Evolutionary conservation across 1,139 yeast genomes (phyloP).

Genomic region (Taphrina pruni): DNA sequence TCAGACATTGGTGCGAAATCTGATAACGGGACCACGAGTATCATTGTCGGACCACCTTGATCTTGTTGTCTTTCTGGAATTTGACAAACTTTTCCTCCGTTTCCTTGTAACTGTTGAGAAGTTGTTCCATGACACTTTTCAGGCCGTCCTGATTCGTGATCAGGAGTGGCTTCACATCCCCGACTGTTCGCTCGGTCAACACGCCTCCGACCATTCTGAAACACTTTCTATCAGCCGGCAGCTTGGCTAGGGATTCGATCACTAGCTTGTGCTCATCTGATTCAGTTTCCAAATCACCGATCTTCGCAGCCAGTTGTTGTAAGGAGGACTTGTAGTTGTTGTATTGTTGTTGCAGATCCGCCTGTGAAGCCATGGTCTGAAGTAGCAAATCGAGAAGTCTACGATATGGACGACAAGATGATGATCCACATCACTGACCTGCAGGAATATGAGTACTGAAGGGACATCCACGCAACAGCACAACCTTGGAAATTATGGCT

Average conservation of each 20-base stretch:
- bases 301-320: slow-evolving; percentile 53
- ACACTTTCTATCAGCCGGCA: slow-evolving; percentile 70
- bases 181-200: slow-evolving; percentile 78
- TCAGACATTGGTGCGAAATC: not conserved
- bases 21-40: not conserved
- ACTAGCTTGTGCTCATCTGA: slow-evolving; percentile 59
- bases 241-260: slow-evolving; percentile 61
- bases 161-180: slow-evolving; percentile 73
- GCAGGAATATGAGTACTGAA: too few species aligned
- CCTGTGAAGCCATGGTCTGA: slow-evolving; percentile 21
- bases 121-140: slow-evolving; percentile 51
- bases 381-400: too few species aligned
- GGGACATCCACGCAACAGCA: too few species aligned
- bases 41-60: slow-evolving; percentile 53
- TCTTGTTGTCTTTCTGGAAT: slow-evolving; percentile 53
- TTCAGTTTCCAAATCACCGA: slow-evolving; percentile 56
- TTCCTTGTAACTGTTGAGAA: slow-evolving; percentile 52
- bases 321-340: slow-evolving; percentile 54
- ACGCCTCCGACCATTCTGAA: slow-evolving; percentile 96
- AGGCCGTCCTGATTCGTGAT: slow-evolving; percentile 61
- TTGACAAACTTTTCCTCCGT: slow-evolving; percentile 50
- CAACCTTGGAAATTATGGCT: too few species aligned
- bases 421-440: too few species aligned
- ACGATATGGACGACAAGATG: too few species aligned
- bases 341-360: slow-evolving; percentile 56